Base-by-base conservation (phyloP, 2,329 filamentous ascomycete species). In the Ascocoryne sarcoides region DNA sequence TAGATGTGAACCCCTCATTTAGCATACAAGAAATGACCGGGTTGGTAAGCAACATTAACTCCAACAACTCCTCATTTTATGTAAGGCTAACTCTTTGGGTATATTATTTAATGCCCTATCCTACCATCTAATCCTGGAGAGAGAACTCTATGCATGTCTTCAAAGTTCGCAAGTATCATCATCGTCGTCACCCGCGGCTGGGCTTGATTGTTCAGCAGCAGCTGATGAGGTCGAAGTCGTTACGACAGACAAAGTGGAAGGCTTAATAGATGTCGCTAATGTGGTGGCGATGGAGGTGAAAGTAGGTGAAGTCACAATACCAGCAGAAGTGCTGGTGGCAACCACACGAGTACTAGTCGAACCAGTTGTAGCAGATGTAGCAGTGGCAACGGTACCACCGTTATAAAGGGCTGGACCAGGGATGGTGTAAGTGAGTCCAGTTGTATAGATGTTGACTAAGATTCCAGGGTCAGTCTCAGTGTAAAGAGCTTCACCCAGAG, bases 401-500 rank as follows among this genome's bases (percentile, higher is more conserved):
- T 4, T 29, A 48, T 56, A 60, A 40, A 62, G 14, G 53, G 55
- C 33, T 48, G 60, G 60, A 15, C 60, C 60, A 2, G 60, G 61
- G 36, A 63, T 57, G 17, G 42, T 44, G 44, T 62, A 63, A 10
- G 47, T 39, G 4, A 52, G 42, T 32, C 50, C 47, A 5, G 50
- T 20, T 4, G 47, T 51, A 50, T 68, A 70, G 44, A 68, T 59
- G 44, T 61, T 57, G 35, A 62, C 50, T n/a, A 57, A 37, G 49
- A 70, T 66, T 20, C 70, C 69, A 5, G 64, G 47, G 23, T 69
- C 65, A 16, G 53, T 57, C 18, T 52, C 41, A 34, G 55, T 62
- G 51, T 71, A 71, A 10, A 69, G 57, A 32, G 54, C 53, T 10
- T 57, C 62, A 12, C 59, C 67, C 3, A 52, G 44, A 21, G 58